Conservation (phyloP, 2,329 filamentous ascomycete species). For the Alternaria triticina region DNA sequence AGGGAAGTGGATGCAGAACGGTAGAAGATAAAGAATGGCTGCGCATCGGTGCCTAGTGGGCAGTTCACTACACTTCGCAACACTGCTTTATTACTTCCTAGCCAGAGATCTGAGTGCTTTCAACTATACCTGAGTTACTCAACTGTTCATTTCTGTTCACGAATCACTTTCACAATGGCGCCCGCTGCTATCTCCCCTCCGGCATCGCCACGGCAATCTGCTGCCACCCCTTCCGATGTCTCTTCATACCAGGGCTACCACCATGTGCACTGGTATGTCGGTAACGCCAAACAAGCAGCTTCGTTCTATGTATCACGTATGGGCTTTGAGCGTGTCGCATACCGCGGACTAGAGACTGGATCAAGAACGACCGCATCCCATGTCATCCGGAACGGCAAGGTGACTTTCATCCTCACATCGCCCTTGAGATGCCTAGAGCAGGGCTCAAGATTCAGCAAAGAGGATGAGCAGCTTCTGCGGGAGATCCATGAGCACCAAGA, state of each 20-base stretch:
- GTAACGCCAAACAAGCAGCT: conserved; percentile 94
- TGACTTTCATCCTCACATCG: conserved; percentile 84
- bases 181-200: conserved; percentile 51
- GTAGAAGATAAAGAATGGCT: conserved; percentile 25
- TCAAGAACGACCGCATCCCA: conserved; percentile 82
- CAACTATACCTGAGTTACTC: neutral
- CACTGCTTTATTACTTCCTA: neutral
- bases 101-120: neutral
- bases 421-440: conserved; percentile 65
- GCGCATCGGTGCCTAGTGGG: conserved; percentile 5
- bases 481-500: conserved; percentile 86
- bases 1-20: conserved; percentile 24
- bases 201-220: conserved; percentile 42
- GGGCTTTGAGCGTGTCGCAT: conserved; percentile 83
- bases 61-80: neutral
- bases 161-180: conserved; percentile 29
- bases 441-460: conserved; percentile 42
- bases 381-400: conserved; percentile 76
- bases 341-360: conserved; percentile 87
- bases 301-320: conserved; percentile 87
- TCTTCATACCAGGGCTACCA: conserved; percentile 80
- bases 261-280: conserved; percentile 94
- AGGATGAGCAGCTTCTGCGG: conserved; percentile 69
- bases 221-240: conserved; percentile 41
- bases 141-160: neutral